Conservation (phyloP, 2,329 filamentous ascomycete genomes). For the Neofusicoccum cordaticola region DNA sequence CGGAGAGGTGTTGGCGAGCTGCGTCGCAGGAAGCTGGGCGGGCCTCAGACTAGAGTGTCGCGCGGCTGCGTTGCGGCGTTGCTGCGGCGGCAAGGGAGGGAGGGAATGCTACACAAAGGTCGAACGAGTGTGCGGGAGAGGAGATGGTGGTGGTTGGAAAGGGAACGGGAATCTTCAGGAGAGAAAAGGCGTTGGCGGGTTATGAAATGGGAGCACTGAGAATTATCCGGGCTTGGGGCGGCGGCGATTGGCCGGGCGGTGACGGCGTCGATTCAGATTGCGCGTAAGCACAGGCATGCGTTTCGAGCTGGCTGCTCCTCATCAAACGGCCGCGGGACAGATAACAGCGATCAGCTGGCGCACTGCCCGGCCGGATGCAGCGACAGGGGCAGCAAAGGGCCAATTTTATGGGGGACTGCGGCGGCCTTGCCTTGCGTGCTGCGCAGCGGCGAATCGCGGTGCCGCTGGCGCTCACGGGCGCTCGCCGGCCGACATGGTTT, state of each 20-base stretch:
- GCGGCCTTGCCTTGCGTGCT: constrained; percentile 16
- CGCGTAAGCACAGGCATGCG: constrained; percentile 17
- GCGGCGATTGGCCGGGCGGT: constrained; percentile 15
- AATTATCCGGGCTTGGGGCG: constrained; percentile 14
- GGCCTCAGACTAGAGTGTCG: background rate
- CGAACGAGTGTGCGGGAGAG: constrained; percentile 21
- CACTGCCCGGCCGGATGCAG: constrained; percentile 16
- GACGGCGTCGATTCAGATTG: constrained; percentile 17
- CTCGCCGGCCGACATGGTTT: background rate
- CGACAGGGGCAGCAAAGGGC: constrained; percentile 15
- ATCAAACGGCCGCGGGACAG: constrained; percentile 18
- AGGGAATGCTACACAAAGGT: constrained; percentile 18
- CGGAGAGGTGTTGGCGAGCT: constrained; percentile 3
- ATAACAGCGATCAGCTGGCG: constrained; percentile 16
- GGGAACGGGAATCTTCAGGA: constrained; percentile 17
- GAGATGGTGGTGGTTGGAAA: constrained; percentile 18
- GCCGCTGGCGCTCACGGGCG: constrained; percentile 4
- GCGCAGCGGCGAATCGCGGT: constrained; percentile 12
- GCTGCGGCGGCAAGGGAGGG: constrained; percentile 19
- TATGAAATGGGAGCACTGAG: constrained; percentile 16
- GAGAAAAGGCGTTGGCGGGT: constrained; percentile 13
- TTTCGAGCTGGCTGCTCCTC: constrained; percentile 14
- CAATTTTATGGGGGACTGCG: constrained; percentile 14
- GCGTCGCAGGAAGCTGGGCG: constrained; percentile 10
- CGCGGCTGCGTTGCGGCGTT: background rate